phyloP scores from a whole-genome alignment of 805 yeast species.

The Babjeviella inositovora region DNA sequence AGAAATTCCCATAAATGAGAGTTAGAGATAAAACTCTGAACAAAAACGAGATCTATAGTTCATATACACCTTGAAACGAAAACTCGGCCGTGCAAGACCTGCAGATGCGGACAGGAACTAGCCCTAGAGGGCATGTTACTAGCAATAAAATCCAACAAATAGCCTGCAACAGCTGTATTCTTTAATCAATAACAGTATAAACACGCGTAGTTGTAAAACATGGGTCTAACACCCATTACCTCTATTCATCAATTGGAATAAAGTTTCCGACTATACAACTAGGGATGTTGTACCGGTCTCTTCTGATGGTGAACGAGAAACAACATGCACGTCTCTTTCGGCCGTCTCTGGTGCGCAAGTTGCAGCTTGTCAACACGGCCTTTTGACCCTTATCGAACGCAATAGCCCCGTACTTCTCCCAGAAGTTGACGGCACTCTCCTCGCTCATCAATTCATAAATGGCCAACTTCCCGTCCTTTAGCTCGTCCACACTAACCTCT shows the following conservation, averaged over 20 bases:
- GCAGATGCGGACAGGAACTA: too few relatives aligned
- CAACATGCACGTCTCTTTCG: constrained; percentile 73
- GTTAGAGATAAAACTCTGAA: too few relatives aligned
- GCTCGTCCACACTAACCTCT: constrained; percentile 77
- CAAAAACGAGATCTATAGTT: too few relatives aligned
- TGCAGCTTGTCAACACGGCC: constrained; percentile 88
- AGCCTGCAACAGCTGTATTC: too few relatives aligned
- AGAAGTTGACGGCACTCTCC: constrained; percentile 89
- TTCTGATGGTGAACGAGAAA: constrained; percentile 82
- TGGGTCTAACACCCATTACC: too few relatives aligned
- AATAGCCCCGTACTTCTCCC: constrained; percentile 95
- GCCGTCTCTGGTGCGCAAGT: constrained; percentile 70
- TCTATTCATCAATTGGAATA: constrained; percentile 50
- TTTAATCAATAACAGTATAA: too few relatives aligned
- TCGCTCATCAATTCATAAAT: constrained; percentile 91
- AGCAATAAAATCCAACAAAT: too few relatives aligned
- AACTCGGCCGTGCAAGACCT: too few relatives aligned
- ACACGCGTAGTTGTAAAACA: too few relatives aligned
- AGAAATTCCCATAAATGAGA: too few relatives aligned
- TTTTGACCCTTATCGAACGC: constrained; percentile 94
- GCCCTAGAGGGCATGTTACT: too few relatives aligned
- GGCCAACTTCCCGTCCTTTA: constrained; percentile 83
- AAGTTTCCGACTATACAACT: constrained; percentile 93
- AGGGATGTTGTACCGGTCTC: constrained; percentile 90
- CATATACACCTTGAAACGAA: too few relatives aligned